Evolutionary conservation across 140 eudicot species (phyloP).

Genomic region (Ambrosia hybrid): DNA sequence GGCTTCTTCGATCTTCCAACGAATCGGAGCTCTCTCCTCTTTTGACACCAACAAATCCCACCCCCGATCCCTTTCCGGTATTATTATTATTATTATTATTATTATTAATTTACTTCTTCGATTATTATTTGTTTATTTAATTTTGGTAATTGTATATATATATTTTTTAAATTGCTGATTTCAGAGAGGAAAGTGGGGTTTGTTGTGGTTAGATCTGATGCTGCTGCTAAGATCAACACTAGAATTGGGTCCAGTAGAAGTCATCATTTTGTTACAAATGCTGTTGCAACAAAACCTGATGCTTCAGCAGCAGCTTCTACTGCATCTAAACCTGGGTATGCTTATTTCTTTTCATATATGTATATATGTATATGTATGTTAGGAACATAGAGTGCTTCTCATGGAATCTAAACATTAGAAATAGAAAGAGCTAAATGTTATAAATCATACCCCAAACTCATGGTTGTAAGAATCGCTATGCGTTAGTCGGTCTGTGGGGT

Average conservation of each 20-base stretch:
- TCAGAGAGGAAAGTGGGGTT: constrained; percentile 48
- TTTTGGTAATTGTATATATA: not conserved
- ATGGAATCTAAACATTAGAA: too few relatives aligned
- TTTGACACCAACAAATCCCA: constrained; percentile 36
- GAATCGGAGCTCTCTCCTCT: constrained; percentile 41
- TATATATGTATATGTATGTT: not conserved
- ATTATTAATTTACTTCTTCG: not conserved
- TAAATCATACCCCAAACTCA: too few relatives aligned
- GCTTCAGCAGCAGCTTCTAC: constrained; percentile 46
- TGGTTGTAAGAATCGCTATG: too few relatives aligned
- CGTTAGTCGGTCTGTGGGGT: too few relatives aligned
- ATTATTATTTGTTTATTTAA: not conserved
- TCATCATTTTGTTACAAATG: constrained; percentile 41
- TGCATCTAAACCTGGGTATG: constrained; percentile 64
- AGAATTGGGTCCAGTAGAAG: constrained; percentile 22
- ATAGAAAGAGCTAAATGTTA: too few relatives aligned
- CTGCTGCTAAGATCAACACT: constrained; percentile 29
- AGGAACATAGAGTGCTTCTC: too few relatives aligned
- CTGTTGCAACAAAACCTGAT: constrained; percentile 57
- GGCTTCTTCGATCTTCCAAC: constrained; percentile 60
- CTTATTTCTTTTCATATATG: not conserved
- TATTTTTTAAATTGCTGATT: not conserved
- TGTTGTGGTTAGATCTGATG: constrained; percentile 40
- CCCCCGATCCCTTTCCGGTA: constrained; percentile 44
- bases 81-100: too few relatives aligned